Percentiles rank a stretch among this genome's conserved stretches.
Conservation (phyloP, 2,329 filamentous ascomycete genomes). For the Aspergillus caelatus region DNA sequence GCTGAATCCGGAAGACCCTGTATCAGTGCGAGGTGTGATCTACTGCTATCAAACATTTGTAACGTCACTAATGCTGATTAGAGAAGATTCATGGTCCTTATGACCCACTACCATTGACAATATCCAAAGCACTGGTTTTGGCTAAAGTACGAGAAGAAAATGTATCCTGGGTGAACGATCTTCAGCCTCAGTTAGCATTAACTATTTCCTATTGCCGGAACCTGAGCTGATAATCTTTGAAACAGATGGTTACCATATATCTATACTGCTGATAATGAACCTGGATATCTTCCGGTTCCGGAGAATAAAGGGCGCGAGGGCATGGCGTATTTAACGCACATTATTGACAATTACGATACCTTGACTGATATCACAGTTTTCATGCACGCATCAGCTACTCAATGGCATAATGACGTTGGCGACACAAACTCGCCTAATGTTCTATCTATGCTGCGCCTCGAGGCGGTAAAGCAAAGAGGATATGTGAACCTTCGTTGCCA, state of each 20-base stretch:
- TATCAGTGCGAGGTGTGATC: background rate
- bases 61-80: background rate
- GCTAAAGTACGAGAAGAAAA: slow-evolving; percentile 11
- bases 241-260: slow-evolving; percentile 22
- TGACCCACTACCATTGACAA: background rate
- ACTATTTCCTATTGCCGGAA: background rate
- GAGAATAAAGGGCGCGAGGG: slow-evolving; percentile 59
- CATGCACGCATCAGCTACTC: slow-evolving; percentile 48
- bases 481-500: slow-evolving; percentile 42
- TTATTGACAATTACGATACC: slow-evolving; percentile 62
- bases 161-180: slow-evolving; percentile 7
- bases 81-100: background rate
- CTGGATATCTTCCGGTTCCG: slow-evolving; percentile 16
- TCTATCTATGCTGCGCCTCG: slow-evolving; percentile 28
- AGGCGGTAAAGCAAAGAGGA: slow-evolving; percentile 34
- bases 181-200: slow-evolving; percentile 9
- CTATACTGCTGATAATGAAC: slow-evolving; percentile 22
- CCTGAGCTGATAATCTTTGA: background rate
- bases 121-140: slow-evolving; percentile 8
- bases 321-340: slow-evolving; percentile 63
- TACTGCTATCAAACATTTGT: background rate
- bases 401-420: slow-evolving; percentile 32
- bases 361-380: slow-evolving; percentile 62
- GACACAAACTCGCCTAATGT: slow-evolving; percentile 23
- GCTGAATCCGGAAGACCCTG: background rate